These are phyloP conservation scores for Fennellomyces sp. DNA, from an alignment of 371 early-diverging fungal species.

Conservation along the genomic window DNA sequence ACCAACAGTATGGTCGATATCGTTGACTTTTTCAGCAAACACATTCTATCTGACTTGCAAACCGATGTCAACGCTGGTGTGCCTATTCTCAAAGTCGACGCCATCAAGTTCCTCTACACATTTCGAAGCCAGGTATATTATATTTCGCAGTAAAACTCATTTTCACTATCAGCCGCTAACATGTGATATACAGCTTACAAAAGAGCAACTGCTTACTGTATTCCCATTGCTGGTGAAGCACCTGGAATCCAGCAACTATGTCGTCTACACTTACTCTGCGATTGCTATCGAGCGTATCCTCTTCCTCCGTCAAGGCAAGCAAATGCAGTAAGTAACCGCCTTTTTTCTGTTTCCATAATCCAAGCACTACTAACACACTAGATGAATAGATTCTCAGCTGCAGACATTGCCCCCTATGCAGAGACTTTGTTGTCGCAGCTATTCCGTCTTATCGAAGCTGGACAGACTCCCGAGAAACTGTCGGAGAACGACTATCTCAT, in stretches of 20 bases:
- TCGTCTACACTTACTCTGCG: conserved; percentile 93
- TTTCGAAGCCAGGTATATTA: conserved; percentile 84
- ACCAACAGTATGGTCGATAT: conserved; percentile 82
- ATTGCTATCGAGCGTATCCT: conserved; percentile 90
- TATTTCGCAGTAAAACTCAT: not conserved
- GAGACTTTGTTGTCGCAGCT: conserved; percentile 71
- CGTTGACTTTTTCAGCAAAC: conserved; percentile 77
- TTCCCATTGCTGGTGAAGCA: conserved; percentile 85
- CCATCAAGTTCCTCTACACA: conserved; percentile 89
- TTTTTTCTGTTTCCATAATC: no score
- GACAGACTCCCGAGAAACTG: conserved; percentile 77
- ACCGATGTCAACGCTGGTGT: conserved; percentile 69
- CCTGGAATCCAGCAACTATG: conserved; percentile 76
- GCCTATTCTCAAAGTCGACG: conserved; percentile 93
- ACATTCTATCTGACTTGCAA: conserved; percentile 85
- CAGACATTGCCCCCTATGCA: conserved; percentile 72
- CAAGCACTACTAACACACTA: no score
- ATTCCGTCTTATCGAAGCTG: conserved; percentile 76
- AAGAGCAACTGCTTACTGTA: conserved; percentile 74
- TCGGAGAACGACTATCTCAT: conserved; percentile 96
- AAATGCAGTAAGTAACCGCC: conserved; percentile 63
- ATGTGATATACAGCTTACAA: conserved; percentile 54
- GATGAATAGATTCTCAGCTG: conserved; percentile 69
- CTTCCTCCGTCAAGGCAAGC: conserved; percentile 74
- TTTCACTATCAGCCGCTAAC: not conserved